Evolutionary conservation across 148 eudicot genomes (phyloP).

Genomic region (Talinum fruticosum): DNA sequence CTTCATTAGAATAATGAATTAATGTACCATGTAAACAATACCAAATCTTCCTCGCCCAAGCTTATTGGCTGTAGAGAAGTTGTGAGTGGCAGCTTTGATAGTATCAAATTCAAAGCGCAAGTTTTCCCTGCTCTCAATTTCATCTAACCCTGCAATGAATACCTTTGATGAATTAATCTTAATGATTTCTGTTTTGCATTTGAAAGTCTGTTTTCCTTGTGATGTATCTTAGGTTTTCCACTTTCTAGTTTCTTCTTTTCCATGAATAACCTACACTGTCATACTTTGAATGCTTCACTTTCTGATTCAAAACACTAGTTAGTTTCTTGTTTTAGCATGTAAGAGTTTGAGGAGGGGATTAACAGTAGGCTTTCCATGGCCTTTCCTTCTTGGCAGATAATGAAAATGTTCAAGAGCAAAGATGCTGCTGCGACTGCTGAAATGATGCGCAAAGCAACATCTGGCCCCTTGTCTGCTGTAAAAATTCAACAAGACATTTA

Average conservation of each 20-base stretch:
- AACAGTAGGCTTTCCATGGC: too few species aligned
- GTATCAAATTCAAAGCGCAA: conserved; percentile 26
- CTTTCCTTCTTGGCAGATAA: too few species aligned
- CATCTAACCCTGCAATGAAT: conserved; percentile 23
- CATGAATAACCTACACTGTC: not conserved
- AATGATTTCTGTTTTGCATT: not conserved
- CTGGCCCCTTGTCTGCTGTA: too few species aligned
- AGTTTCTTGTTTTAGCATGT: too few species aligned
- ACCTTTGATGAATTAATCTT: too few species aligned
- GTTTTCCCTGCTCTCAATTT: conserved; percentile 28
- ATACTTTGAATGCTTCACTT: not conserved
- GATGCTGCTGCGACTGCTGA: too few species aligned
- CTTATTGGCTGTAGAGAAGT: conserved; percentile 27
- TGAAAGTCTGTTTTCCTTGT: not conserved
- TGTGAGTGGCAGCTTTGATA: conserved; percentile 26
- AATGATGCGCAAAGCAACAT: too few species aligned
- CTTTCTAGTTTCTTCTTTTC: not conserved
- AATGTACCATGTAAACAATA: conserved; percentile 32
- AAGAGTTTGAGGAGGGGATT: too few species aligned
- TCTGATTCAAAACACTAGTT: too few species aligned
- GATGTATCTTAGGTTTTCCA: too few species aligned
- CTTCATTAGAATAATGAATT: not conserved
- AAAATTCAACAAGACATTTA: too few species aligned
- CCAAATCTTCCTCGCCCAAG: conserved; percentile 35
- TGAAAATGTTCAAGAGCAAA: too few species aligned